Evolutionary conservation across 2,329 filamentous ascomycete genomes (phyloP), one percentile per base, ranked within the genome.

Genomic region (Pseudogymnoascus sp.): DNA sequence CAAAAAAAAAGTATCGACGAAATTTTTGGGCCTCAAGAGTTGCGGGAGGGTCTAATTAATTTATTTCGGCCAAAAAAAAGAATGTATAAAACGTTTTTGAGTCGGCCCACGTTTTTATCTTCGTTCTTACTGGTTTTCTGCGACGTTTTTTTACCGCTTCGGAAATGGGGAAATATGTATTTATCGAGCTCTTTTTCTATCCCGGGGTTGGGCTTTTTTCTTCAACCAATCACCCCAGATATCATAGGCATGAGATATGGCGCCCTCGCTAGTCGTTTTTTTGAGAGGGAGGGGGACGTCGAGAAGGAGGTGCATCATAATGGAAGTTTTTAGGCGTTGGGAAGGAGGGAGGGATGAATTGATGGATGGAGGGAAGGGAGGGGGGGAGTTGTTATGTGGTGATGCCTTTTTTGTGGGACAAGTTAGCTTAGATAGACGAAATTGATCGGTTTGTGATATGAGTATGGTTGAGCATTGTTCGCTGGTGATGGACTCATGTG

Each of bases 41-140:
- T 30, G 22, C 2, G 22, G 14, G 2, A 18, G 14, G 43, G 14
- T 30, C 25, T 16, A 12, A 5, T 30, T 43, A 25, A 30, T 16
- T 50, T 25, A 25, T 50, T 30, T 16, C 43, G 16, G 43, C 28
- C 39, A 11, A 22, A 47, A 47, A 47, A 43, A 12, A 43, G 8
- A 47, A 9, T 47, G 41, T 18, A 28, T 28, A 47, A 22, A 22
- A 14, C 22, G 14, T 28, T 33, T 33, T 33, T 47, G 41, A 47
- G 41, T 65, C 62, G 66, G 65, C 61, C 61, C 63, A 63, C 60
- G 62, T 59, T 18, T 58, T 38, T 41, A 59, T 60, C 28, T 60
- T 50, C 30, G 58, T 47, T 22, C 22, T 60, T 30, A 25, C 22
- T 11, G 30, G 7, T 33, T 36, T 33, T 36, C 11, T 35, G 28